phyloP scores from a whole-genome alignment of 805 yeast species.

The Komagataella mondaviorum region DNA sequence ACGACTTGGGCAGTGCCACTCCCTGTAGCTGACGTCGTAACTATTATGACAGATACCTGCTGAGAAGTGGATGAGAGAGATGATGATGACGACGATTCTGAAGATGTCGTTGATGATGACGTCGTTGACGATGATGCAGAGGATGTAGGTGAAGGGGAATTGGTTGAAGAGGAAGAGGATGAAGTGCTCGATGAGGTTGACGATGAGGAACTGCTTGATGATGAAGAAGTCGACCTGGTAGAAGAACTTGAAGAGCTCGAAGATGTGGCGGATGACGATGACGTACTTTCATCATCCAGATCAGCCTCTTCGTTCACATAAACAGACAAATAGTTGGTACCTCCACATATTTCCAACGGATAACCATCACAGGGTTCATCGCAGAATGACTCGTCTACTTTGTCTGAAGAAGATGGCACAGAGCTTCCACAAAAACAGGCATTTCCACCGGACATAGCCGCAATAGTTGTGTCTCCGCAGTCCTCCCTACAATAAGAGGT shows the following conservation, averaged over 20 bases:
- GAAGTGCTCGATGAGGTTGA: conserved; percentile 9
- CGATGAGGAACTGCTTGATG: conserved; percentile 8
- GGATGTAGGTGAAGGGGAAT: conserved; percentile 7
- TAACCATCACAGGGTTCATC: conserved; percentile 43
- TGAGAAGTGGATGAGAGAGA: conserved; percentile 5
- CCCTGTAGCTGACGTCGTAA: conserved; percentile 7
- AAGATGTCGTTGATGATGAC: conserved; percentile 4
- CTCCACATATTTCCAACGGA: conserved; percentile 51
- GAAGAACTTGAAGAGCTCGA: conserved; percentile 8
- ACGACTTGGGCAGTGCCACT: conserved; percentile 2
- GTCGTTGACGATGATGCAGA: conserved; percentile 6
- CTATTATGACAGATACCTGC: conserved; percentile 2
- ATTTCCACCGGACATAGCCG: conserved; percentile 38
- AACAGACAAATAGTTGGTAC: conserved; percentile 31
- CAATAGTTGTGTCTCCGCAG: conserved; percentile 34
- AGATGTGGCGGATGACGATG: conserved; percentile 2
- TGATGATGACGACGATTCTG: conserved; percentile 5
- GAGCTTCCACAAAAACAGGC: conserved; percentile 57
- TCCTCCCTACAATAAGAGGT: conserved; percentile 40
- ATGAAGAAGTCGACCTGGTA: conserved; percentile 9
- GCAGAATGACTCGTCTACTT: conserved; percentile 25
- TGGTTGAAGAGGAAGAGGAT: conserved; percentile 4
- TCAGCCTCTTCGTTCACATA: conserved; percentile 20
- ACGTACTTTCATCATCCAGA: conserved; percentile 7
- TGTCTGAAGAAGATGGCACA: conserved; percentile 15